These are phyloP conservation scores for Hypholoma sublateritium DNA, from an alignment of 768 basidiomycete species.

Conservation along the genomic window DNA sequence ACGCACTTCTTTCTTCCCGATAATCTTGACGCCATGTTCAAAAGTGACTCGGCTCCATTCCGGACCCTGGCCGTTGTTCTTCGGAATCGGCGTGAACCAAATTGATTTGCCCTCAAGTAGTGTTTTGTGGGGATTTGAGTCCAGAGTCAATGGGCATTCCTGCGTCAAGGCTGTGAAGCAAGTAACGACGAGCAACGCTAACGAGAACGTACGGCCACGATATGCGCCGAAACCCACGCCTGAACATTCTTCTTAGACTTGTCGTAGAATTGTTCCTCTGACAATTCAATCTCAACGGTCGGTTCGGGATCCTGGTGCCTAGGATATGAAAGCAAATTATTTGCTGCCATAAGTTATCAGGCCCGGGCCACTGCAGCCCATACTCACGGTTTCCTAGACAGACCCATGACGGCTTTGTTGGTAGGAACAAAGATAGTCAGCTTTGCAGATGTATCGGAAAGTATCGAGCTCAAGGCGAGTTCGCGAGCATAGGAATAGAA, in stretches of 20 bases:
- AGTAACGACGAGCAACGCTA: neutral
- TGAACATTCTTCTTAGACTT: slow-evolving; percentile 66
- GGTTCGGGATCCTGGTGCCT: slow-evolving; percentile 61
- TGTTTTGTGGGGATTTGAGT: slow-evolving; percentile 49
- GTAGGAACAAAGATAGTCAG: slow-evolving; percentile 78
- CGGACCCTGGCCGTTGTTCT: slow-evolving; percentile 33
- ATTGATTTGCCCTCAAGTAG: slow-evolving; percentile 60
- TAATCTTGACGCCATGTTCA: slow-evolving; percentile 54
- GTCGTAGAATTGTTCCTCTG: slow-evolving; percentile 66
- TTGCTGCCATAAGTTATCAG: neutral
- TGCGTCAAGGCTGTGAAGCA: slow-evolving; percentile 16
- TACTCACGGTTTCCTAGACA: slow-evolving; percentile 80
- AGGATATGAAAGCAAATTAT: slow-evolving; percentile 2
- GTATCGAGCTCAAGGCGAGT: slow-evolving; percentile 53
- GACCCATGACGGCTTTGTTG: slow-evolving; percentile 84
- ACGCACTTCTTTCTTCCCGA: slow-evolving; percentile 61
- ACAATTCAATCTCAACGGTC: slow-evolving; percentile 51
- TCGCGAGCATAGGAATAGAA: slow-evolving; percentile 85
- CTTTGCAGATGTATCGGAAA: slow-evolving; percentile 36
- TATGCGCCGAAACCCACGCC: slow-evolving; percentile 80
- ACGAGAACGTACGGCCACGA: slow-evolving; percentile 64
- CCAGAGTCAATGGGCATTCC: slow-evolving; percentile 49
- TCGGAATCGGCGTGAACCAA: slow-evolving; percentile 43
- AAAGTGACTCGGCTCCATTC: slow-evolving; percentile 63
- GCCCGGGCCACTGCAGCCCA: neutral